A percentile compares a stretch with the other conserved stretches of the same genome.
phyloP scores from a whole-genome alignment of 176 grass and related monocot genomes.

The Leersia perrieri region DNA sequence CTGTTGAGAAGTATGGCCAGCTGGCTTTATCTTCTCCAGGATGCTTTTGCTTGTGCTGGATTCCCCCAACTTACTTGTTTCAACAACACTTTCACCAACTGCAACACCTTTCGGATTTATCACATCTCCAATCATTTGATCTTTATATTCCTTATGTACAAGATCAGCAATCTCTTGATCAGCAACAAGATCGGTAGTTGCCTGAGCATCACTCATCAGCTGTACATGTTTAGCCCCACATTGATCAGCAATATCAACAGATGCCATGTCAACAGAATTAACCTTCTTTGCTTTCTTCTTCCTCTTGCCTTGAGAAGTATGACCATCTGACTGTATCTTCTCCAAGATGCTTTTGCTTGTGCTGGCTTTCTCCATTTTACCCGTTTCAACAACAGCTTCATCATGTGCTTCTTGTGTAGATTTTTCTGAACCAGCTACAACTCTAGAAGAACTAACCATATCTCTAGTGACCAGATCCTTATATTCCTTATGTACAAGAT shows the following conservation, averaged over 20 bases:
- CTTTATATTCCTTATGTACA: constrained; percentile 23
- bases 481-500: constrained; percentile 19
- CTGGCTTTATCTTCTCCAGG: constrained; percentile 26
- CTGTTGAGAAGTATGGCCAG: constrained; percentile 38
- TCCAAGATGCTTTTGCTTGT: constrained; percentile 31
- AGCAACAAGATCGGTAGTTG: constrained; percentile 31
- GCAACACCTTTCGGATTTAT: constrained; percentile 31
- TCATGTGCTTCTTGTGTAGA: constrained; percentile 22
- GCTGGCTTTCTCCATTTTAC: constrained; percentile 27
- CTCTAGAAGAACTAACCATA: constrained; percentile 7
- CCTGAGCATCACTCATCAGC: constrained; percentile 25
- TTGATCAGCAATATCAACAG: constrained; percentile 27
- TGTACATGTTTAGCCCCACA: constrained; percentile 17
- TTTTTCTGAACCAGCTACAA: constrained; percentile 22
- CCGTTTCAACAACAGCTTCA: constrained; percentile 24
- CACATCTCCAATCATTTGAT: constrained; percentile 14
- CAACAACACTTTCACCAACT: constrained; percentile 28
- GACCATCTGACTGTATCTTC: constrained; percentile 12
- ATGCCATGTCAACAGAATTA: constrained; percentile 34
- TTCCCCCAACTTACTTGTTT: constrained; percentile 27
- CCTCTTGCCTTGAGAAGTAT: constrained; percentile 39
- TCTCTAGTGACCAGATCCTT: constrained; percentile 18
- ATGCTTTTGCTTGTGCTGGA: constrained; percentile 15
- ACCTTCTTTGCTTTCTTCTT: constrained; percentile 46
- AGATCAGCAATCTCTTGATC: constrained; percentile 25